Conservation (phyloP, 2,329 filamentous ascomycete genomes). For the Periglandula ipomoeae region DNA sequence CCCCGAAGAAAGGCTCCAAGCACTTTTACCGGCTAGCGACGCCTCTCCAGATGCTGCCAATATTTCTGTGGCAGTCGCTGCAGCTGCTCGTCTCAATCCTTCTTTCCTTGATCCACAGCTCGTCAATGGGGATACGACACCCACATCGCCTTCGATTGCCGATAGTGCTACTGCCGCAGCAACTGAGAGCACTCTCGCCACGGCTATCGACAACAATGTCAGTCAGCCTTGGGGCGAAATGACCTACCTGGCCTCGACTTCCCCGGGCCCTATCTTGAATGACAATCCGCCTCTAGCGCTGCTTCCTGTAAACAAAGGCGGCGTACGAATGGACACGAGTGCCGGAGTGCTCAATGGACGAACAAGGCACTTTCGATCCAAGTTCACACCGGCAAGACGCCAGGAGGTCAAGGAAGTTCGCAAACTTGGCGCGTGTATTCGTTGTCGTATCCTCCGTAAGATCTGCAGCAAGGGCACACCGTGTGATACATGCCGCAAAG, state of each 20-base stretch:
- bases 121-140: conserved; percentile 20
- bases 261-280: conserved; percentile 21
- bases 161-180: conserved; percentile 14
- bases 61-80: conserved; percentile 47
- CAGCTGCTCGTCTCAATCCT: conserved; percentile 44
- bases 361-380: conserved; percentile 44
- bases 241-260: conserved; percentile 34
- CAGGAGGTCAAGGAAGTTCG: conserved; percentile 58
- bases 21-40: conserved; percentile 29
- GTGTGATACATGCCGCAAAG: conserved; percentile 54
- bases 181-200: conserved; percentile 12
- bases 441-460: conserved; percentile 57
- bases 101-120: conserved; percentile 46
- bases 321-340: conserved; percentile 43
- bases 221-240: conserved; percentile 45
- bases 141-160: conserved; percentile 20
- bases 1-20: conserved; percentile 42
- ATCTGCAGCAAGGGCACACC: conserved; percentile 56
- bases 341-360: conserved; percentile 35
- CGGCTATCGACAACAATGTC: conserved; percentile 15
- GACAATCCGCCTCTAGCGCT: conserved; percentile 23
- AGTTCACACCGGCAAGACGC: conserved; percentile 48
- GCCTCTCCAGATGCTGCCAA: conserved; percentile 36
- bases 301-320: conserved; percentile 29
- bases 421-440: conserved; percentile 55